These are phyloP conservation scores for Metschnikowia kofuensis DNA, from an alignment of 805 yeast species.

Conservation along the genomic window DNA sequence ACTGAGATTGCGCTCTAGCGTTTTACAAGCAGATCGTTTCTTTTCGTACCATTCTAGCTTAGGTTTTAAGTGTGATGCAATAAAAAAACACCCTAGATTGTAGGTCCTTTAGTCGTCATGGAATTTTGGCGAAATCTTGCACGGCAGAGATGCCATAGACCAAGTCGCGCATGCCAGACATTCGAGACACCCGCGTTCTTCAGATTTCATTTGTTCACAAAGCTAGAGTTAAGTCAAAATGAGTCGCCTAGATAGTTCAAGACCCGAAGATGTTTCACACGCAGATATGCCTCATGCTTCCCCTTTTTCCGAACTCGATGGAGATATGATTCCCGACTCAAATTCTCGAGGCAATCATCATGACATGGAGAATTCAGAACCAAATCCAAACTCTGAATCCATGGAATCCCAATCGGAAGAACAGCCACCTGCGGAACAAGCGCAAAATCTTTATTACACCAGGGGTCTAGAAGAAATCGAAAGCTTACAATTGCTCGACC, in stretches of 20 bases:
- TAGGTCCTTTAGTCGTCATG: too few species aligned
- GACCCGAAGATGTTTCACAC: slow-evolving; percentile 2
- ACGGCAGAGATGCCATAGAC: too few species aligned
- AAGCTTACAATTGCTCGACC: slow-evolving; percentile 59
- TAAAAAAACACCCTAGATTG: too few species aligned
- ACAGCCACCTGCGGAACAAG: slow-evolving; percentile 39
- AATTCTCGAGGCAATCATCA: not conserved
- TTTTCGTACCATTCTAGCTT: too few species aligned
- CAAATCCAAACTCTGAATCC: slow-evolving; percentile 4
- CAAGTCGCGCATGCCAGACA: too few species aligned
- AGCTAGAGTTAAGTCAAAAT: not conserved
- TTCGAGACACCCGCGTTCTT: not conserved
- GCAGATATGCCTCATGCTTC: slow-evolving; percentile 8
- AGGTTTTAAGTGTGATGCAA: too few species aligned
- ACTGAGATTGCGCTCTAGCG: slow-evolving; percentile 8
- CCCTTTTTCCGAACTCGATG: slow-evolving; percentile 4
- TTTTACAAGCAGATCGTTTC: not conserved
- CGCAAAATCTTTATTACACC: slow-evolving; percentile 37
- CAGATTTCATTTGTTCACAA: not conserved
- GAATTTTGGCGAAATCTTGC: too few species aligned
- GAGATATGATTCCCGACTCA: slow-evolving; percentile 1
- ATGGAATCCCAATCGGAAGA: slow-evolving; percentile 7
- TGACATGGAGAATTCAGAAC: slow-evolving; percentile 7
- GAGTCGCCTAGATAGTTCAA: slow-evolving; percentile 3
- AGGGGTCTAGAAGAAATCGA: slow-evolving; percentile 58